Evolutionary conservation across 331 rosid genomes (phyloP).

Genomic region (Saraca asoca): DNA sequence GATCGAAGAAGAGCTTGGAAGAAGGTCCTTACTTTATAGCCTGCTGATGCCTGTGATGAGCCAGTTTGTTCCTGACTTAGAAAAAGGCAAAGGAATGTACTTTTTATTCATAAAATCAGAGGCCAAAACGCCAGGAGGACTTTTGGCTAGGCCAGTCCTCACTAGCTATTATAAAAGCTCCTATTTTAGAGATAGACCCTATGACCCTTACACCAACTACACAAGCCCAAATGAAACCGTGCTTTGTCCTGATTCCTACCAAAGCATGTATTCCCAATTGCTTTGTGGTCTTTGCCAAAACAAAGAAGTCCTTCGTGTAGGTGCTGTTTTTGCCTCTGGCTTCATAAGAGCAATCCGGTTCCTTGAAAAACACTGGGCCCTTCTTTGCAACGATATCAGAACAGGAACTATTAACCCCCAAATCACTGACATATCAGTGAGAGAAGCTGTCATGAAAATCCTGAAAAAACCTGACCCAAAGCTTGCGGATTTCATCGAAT

Average conservation of each 20-base stretch:
- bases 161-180: constrained; percentile 81
- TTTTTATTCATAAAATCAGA: constrained; percentile 75
- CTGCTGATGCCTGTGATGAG: constrained; percentile 79
- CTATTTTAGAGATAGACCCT: constrained; percentile 58
- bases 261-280: constrained; percentile 87
- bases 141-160: constrained; percentile 76
- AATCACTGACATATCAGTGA: constrained; percentile 50
- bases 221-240: constrained; percentile 86
- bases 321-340: constrained; percentile 86
- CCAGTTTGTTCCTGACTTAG: constrained; percentile 61
- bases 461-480: constrained; percentile 50
- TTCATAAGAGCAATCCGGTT: constrained; percentile 77
- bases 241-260: constrained; percentile 78
- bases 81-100: constrained; percentile 97
- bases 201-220: constrained; percentile 78
- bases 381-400: constrained; percentile 62
- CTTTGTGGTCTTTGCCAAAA: constrained; percentile 78
- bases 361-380: constrained; percentile 69
- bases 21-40: constrained; percentile 60
- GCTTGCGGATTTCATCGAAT: constrained; percentile 62
- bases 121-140: constrained; percentile 74
- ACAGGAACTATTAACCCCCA: constrained; percentile 53
- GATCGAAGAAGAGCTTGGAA: constrained; percentile 65
- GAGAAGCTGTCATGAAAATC: constrained; percentile 56
- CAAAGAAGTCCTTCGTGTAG: constrained; percentile 66